Evolutionary conservation across 306 rosid genomes (phyloP).

Genomic region (Gynostemma pentaphyllum): DNA sequence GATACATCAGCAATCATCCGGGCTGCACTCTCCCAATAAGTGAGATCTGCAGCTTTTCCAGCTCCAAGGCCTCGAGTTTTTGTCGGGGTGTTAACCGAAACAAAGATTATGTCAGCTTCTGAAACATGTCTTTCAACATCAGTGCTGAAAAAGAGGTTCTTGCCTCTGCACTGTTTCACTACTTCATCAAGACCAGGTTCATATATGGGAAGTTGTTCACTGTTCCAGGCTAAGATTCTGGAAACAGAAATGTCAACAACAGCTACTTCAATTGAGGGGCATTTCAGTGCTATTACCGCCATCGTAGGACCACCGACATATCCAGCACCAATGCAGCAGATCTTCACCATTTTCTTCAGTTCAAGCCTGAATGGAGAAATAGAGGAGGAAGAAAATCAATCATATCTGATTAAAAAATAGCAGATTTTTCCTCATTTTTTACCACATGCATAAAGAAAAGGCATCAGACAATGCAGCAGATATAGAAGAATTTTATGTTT

Average conservation of each 20-base stretch:
- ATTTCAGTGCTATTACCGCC: conserved; percentile 75
- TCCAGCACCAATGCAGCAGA: conserved; percentile 84
- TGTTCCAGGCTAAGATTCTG: conserved; percentile 66
- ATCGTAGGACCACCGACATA: conserved; percentile 82
- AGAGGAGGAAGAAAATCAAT: neutral
- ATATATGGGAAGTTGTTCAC: conserved; percentile 62
- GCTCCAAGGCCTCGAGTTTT: conserved; percentile 67
- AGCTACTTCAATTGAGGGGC: conserved; percentile 57
- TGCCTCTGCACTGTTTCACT: conserved; percentile 63
- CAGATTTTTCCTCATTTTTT: neutral
- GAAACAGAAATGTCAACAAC: conserved; percentile 74
- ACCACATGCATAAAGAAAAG: no score
- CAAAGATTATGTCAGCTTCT: conserved; percentile 71
- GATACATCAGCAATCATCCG: conserved; percentile 66
- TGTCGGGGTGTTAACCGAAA: conserved; percentile 72
- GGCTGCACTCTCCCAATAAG: conserved; percentile 85
- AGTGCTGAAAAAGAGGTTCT: conserved; percentile 66
- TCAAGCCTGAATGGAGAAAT: conserved; percentile 10
- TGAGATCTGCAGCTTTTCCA: conserved; percentile 74
- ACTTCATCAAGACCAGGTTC: conserved; percentile 72
- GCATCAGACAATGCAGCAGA: no score
- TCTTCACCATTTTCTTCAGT: conserved; percentile 52
- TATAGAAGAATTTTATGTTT: neutral
- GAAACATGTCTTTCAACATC: conserved; percentile 53
- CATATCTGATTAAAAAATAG: neutral